Evolutionary conservation across 495 filamentous ascomycete genomes (phyloP).

Genomic region (Pseudoneurospora amorphoporcata): DNA sequence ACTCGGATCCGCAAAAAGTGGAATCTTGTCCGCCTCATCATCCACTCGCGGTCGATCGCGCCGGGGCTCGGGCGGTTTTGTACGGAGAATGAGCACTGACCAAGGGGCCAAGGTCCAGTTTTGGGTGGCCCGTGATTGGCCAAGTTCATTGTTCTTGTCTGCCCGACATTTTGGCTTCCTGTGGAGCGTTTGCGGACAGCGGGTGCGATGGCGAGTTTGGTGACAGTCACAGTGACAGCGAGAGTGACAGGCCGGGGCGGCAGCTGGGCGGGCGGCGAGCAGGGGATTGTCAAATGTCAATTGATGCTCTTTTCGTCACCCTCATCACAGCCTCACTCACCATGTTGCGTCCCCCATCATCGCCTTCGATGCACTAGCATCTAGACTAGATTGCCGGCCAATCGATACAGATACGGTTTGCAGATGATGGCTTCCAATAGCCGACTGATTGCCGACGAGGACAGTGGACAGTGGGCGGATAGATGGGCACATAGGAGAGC

Average conservation of each 20-base stretch:
- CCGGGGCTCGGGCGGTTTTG: background rate
- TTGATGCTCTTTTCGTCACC: background rate
- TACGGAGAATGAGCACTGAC: background rate
- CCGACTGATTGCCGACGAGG: background rate
- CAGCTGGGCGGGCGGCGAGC: background rate
- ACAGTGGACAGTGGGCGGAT: background rate
- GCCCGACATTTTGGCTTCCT: background rate
- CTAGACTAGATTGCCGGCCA: background rate
- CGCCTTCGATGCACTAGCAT: background rate
- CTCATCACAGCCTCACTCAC: background rate
- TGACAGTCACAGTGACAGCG: background rate
- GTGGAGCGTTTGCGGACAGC: background rate
- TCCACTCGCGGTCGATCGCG: background rate
- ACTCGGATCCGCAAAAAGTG: background rate
- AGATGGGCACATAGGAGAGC: background rate
- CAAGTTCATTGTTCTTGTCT: background rate
- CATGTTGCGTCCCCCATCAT: background rate
- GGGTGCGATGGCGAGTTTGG: background rate
- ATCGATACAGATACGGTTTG: background rate
- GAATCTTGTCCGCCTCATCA: background rate
- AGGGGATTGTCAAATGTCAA: background rate
- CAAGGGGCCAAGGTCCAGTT: background rate
- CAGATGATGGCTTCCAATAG: background rate
- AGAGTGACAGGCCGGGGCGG: background rate
- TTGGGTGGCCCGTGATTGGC: background rate